Evolutionary conservation across 805 yeast genomes (phyloP), one percentile per base, ranked within the genome.

Genomic region (Saccharomycopsis vini): DNA sequence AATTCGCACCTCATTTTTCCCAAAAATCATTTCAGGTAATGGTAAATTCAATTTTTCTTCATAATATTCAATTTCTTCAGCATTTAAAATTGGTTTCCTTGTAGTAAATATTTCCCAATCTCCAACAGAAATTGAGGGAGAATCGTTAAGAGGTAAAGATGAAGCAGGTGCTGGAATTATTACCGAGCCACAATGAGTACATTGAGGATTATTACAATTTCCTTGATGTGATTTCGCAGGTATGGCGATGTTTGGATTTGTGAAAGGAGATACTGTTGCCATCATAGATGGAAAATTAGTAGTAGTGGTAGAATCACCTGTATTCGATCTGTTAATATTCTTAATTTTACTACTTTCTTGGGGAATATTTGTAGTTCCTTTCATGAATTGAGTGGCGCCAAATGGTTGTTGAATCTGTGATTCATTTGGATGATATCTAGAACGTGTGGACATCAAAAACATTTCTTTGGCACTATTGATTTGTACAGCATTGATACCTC

Each of bases 1-100:
- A 9, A 88, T 57, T 40, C 68, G 72, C 9, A 88, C 77, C 45
- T 63, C 62, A 57, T 84, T 89, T 52, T 84, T 77, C 7, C 97
- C 97, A 63, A 92, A 92, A 4, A 92, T 88, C 97, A 92, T 92
- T 60, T 92, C 99, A 0, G 99, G 99, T 35, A 90, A 63, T 0
- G 97, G 95, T 49, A 90, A 75, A 13, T 78, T 78, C 42, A 81
- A 70, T 42, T 78, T 58, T 3, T 72, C 73, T 48, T 77, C 83
- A 55, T 81, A 72, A 2, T 62, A 62, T 46, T 87, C 95, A 45
- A 90, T 72, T 56, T 88, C 95, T 1, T 61, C 67, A 1, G 88
- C 69, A 51, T 73, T 81, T 48, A 87, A 63, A 37, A 90, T 90
- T 1, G 97, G 95, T 40, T 74, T 73, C 58, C 87, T 77, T 24